Percentiles rank a stretch among this genome's conserved stretches.
These are phyloP conservation scores for Xylariomycetidae sp. DNA, from an alignment of 2,329 filamentous ascomycete species.

Conservation along the genomic window DNA sequence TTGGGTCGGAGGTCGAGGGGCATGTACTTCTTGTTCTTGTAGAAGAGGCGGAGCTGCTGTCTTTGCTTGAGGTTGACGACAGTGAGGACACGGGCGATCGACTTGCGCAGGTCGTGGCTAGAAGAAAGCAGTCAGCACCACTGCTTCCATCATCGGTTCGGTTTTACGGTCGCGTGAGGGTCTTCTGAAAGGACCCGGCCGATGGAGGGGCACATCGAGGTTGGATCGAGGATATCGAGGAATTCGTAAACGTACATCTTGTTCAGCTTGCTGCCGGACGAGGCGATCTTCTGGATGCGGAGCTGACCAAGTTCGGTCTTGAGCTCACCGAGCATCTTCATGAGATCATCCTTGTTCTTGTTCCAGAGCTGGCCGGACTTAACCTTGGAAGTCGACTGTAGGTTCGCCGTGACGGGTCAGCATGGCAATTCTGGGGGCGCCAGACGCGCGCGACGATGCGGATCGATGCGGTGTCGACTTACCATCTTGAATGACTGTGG, in stretches of 20 bases:
- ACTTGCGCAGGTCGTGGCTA: slow-evolving; percentile 99
- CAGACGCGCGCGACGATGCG: not conserved
- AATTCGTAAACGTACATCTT: slow-evolving; percentile 68
- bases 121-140: slow-evolving; percentile 14
- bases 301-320: slow-evolving; percentile 96
- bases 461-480: slow-evolving; percentile 26
- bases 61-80: slow-evolving; percentile 99
- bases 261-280: slow-evolving; percentile 90
- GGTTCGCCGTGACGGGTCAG: slow-evolving; percentile 13
- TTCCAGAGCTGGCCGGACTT: slow-evolving; percentile 96
- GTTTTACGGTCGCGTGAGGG: not conserved
- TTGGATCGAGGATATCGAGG: slow-evolving; percentile 10
- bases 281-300: slow-evolving; percentile 97
- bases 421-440: slow-evolving; percentile 1
- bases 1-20: slow-evolving; percentile 97
- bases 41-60: slow-evolving; percentile 95
- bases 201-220: slow-evolving; percentile 3
- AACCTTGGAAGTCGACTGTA: slow-evolving; percentile 62
- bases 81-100: slow-evolving; percentile 96
- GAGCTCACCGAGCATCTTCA: slow-evolving; percentile 89
- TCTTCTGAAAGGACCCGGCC: slow-evolving; percentile 3
- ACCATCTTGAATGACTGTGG: slow-evolving; percentile 39
- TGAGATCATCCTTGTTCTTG: slow-evolving; percentile 99
- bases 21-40: slow-evolving; percentile 99
- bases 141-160: not conserved